phyloP scores from a whole-genome alignment of 2,329 filamentous ascomycete species.

The Alternaria novae-zelandiae region DNA sequence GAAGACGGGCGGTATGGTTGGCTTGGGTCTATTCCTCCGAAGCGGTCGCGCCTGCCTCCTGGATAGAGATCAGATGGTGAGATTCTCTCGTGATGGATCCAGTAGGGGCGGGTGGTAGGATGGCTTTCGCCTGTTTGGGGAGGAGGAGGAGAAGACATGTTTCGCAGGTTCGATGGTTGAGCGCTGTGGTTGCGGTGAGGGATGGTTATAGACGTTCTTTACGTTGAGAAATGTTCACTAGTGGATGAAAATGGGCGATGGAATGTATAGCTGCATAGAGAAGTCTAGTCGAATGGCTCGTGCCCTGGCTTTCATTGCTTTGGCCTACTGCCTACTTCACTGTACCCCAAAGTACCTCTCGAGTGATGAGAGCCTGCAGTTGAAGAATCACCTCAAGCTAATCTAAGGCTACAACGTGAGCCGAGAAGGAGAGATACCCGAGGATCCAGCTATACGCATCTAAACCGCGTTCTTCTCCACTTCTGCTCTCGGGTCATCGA shows the following conservation, averaged over 20 bases:
- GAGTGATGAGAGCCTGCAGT: not conserved
- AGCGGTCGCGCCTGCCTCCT: not conserved
- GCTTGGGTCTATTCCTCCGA: not conserved
- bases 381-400: not conserved
- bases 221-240: not conserved
- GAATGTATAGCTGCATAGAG: not conserved
- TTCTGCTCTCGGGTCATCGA: not conserved
- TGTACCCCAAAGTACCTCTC: rapidly evolving
- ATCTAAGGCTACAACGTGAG: not conserved
- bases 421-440: not conserved
- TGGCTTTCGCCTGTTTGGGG: not conserved
- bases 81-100: not conserved
- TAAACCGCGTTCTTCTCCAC: not conserved
- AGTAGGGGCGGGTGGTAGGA: not conserved
- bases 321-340: not conserved
- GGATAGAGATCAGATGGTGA: not conserved
- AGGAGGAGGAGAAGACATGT: not conserved
- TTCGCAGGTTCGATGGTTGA: not conserved
- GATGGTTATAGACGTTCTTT: not conserved
- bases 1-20: not conserved
- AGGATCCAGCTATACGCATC: not conserved
- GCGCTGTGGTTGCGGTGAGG: not conserved
- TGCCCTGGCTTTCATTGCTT: not conserved
- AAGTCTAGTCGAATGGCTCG: not conserved
- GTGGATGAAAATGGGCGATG: not conserved